Percentiles rank a stretch among this genome's conserved stretches.
phyloP scores from a whole-genome alignment of 371 early-diverging fungal genomes.

The Blastocladiella emersonii region DNA sequence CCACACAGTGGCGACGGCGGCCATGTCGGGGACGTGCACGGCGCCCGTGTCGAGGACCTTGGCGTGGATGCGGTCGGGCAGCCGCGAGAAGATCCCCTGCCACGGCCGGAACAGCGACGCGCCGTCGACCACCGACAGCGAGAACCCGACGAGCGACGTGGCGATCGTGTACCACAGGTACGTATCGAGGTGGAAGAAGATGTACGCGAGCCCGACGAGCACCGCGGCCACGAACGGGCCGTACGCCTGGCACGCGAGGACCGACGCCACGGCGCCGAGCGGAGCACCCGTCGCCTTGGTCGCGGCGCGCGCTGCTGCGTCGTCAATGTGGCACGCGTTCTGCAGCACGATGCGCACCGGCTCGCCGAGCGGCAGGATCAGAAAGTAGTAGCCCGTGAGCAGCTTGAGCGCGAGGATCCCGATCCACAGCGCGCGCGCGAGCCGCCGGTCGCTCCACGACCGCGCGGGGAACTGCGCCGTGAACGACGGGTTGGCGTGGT shows the following conservation, averaged over 20 bases:
- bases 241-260: conserved; percentile 15
- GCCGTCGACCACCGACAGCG: conserved; percentile 63
- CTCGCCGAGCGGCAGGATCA: conserved; percentile 68
- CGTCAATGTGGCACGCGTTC: conserved; percentile 21
- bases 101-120: conserved; percentile 78
- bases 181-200: conserved; percentile 76
- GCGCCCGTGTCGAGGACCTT: conserved; percentile 52
- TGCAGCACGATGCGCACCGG: conserved; percentile 46
- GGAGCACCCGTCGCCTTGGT: too few species aligned
- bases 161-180: conserved; percentile 86
- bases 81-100: conserved; percentile 67
- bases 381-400: conserved; percentile 70
- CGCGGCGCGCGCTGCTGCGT: conserved; percentile 41
- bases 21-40: conserved; percentile 19
- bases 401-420: conserved; percentile 63
- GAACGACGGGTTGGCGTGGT: conserved; percentile 52
- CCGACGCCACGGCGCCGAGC: conserved; percentile 1
- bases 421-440: conserved; percentile 43
- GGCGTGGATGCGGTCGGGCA: conserved; percentile 75
- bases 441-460: conserved; percentile 43
- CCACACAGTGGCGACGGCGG: conserved; percentile 71
- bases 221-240: conserved; percentile 7
- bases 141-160: conserved; percentile 67
- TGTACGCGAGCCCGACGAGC: conserved; percentile 36
- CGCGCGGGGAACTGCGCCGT: conserved; percentile 67